phyloP scores from a whole-genome alignment of 73 alveolate genomes.

The Paramecium caudatum region DNA sequence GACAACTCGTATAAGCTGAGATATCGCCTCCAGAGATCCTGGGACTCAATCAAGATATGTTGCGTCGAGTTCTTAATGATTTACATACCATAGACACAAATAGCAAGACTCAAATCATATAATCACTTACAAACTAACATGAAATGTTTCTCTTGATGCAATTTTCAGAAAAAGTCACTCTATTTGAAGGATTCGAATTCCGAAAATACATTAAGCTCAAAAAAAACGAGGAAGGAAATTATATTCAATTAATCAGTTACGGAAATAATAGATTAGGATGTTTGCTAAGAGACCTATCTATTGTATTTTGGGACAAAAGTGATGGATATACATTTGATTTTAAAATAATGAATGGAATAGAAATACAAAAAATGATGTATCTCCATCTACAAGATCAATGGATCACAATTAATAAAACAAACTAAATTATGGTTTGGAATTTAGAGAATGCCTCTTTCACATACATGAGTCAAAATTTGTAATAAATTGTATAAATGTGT shows the following conservation, averaged over 20 bases:
- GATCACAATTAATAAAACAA: not conserved
- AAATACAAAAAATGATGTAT: not conserved
- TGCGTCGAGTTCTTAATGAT: not conserved
- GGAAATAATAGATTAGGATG: constrained; percentile 9
- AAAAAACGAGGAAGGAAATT: constrained; percentile 38
- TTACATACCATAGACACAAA: not conserved
- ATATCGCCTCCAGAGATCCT: constrained; percentile 44
- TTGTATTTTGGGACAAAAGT: constrained; percentile 57
- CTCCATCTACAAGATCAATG: constrained; percentile 37
- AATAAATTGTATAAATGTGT: not conserved
- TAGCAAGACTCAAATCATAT: constrained; percentile 21
- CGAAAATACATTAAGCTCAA: not conserved
- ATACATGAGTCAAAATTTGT: not conserved
- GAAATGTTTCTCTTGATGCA: not conserved
- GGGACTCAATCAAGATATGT: constrained; percentile 52
- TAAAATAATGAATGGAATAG: not conserved
- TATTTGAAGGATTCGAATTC: not conserved
- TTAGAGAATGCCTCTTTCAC: not conserved
- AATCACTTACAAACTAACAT: not conserved
- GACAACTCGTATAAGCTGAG: constrained; percentile 12
- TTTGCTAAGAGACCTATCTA: not conserved
- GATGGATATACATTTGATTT: constrained; percentile 25
- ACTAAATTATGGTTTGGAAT: constrained; percentile 43
- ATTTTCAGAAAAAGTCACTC: constrained; percentile 14
- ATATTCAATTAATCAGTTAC: not conserved